Evolutionary conservation across 768 basidiomycete species (phyloP).

Genomic region (Pleurotus ostreatus): DNA sequence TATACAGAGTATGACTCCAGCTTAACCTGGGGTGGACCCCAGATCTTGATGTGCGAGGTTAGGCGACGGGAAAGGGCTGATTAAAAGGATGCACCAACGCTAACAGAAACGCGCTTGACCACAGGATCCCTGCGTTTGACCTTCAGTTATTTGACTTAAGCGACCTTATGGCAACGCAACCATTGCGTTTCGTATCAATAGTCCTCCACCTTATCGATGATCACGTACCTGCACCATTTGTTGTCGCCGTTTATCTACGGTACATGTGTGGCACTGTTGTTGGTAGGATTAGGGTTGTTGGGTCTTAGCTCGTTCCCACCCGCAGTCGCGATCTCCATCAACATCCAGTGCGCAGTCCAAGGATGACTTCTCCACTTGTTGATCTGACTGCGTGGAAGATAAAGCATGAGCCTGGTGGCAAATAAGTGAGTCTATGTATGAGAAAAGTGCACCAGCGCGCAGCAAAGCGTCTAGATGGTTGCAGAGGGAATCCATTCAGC

Average conservation of each 20-base stretch:
- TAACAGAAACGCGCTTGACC: background rate
- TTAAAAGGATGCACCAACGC: background rate
- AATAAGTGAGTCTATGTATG: background rate
- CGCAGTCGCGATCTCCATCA: slow-evolving; percentile 89
- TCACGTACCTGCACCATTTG: slow-evolving; percentile 14
- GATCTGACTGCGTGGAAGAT: slow-evolving; percentile 88
- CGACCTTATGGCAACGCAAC: background rate
- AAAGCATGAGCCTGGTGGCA: slow-evolving; percentile 57
- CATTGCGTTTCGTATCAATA: background rate
- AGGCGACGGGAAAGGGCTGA: background rate
- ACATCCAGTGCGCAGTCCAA: slow-evolving; percentile 85
- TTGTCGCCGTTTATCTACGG: slow-evolving; percentile 64
- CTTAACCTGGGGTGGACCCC: background rate
- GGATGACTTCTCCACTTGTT: slow-evolving; percentile 69
- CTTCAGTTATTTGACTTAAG: background rate
- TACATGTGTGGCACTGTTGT: slow-evolving; percentile 55
- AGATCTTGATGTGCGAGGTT: background rate
- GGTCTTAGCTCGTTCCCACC: slow-evolving; percentile 59
- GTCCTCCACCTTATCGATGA: background rate
- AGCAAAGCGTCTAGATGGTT: slow-evolving; percentile 81
- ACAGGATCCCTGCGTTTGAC: background rate
- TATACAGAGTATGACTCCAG: background rate
- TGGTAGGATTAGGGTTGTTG: slow-evolving; percentile 40
- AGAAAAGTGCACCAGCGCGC: slow-evolving; percentile 59
- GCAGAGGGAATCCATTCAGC: slow-evolving; percentile 82